Evolutionary conservation across 179 eudicot species (phyloP).

Genomic region (Spergularia azorica): DNA sequence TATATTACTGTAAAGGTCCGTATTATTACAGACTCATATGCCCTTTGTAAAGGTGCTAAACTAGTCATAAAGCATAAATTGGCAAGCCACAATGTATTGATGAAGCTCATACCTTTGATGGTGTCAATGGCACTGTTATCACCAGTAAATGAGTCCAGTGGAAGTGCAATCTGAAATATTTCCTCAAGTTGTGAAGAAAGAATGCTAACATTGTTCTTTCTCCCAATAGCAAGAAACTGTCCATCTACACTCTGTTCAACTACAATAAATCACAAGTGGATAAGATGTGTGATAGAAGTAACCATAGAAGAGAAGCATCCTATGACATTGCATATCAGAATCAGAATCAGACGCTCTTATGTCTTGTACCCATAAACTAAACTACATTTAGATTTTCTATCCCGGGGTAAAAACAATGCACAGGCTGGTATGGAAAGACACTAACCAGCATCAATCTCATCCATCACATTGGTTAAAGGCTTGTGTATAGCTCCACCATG

Average conservation of each 20-base stretch:
- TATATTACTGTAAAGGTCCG: no score
- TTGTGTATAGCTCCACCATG: slow-evolving; percentile 57
- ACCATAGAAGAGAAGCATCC: neutral
- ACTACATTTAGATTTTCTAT: neutral
- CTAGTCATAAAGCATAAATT: neutral
- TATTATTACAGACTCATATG: neutral
- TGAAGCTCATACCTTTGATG: slow-evolving; percentile 51
- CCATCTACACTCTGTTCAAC: slow-evolving; percentile 84
- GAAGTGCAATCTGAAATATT: slow-evolving; percentile 49
- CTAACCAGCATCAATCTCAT: slow-evolving; percentile 80
- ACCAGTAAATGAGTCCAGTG: slow-evolving; percentile 51
- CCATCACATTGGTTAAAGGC: slow-evolving; percentile 50
- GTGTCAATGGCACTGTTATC: slow-evolving; percentile 39
- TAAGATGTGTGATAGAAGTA: neutral
- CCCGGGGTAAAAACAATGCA: slow-evolving; percentile 1
- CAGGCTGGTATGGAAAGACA: slow-evolving; percentile 3
- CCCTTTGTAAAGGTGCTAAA: neutral
- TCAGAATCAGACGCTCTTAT: neutral
- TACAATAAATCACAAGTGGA: slow-evolving; percentile 29
- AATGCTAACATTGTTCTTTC: slow-evolving; percentile 55
- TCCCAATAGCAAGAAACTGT: slow-evolving; percentile 64
- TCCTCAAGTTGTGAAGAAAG: slow-evolving; percentile 60
- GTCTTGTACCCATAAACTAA: neutral
- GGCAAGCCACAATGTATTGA: slow-evolving; percentile 1
- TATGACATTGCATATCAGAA: neutral